Evolutionary conservation across 176 grass and related monocot species (phyloP), one percentile per base, ranked within the genome.

Genomic region (Aegilops bicornis): DNA sequence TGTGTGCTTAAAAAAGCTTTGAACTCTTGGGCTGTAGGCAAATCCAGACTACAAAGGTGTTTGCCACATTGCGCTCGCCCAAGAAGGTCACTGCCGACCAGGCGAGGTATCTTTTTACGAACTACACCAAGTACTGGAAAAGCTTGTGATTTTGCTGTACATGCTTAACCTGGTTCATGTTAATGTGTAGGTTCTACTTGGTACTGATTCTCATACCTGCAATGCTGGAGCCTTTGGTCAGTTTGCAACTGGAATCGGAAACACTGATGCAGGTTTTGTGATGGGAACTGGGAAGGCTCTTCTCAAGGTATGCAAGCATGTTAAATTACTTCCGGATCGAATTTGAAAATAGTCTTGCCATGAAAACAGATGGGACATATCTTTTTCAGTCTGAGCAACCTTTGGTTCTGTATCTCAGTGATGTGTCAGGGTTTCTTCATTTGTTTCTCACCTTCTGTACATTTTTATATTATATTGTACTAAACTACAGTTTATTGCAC

Each of bases 11-110:
- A 48, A 36, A 47, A 6, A 0, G 33, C 16, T 62, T 31, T 58
- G 2, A 22, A 69, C 12, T 22, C 0, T 45, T 6, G 7, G 33
- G 3, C 24, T 87, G 74, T 79, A 98, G 97, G 97, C 84, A 69
- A 98, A 98, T 94, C 94, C 92, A 20, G 94, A 98, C 85, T 98
- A 98, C 79, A 98, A 98, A 79, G 97, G 94, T 45, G 94, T 98
- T 56, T 98, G 97, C 76, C 97, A 98, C 25, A 73, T 98, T 69
- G 94, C 92, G 3, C 93, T 98, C 77, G 97, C 97, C 8, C 97
- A 98, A 94, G 97, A 96, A 92, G 92, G 94, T 20, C 97, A 98
- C 70, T 98, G 94, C 89, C 76, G 97, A 82, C 94, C 97, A 40
- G 92, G 97, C 76, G 97, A 98, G 97, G 97, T 98, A 54, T 9